phyloP scores from a whole-genome alignment of 331 rosid species.

The Dryas integrifolia region DNA sequence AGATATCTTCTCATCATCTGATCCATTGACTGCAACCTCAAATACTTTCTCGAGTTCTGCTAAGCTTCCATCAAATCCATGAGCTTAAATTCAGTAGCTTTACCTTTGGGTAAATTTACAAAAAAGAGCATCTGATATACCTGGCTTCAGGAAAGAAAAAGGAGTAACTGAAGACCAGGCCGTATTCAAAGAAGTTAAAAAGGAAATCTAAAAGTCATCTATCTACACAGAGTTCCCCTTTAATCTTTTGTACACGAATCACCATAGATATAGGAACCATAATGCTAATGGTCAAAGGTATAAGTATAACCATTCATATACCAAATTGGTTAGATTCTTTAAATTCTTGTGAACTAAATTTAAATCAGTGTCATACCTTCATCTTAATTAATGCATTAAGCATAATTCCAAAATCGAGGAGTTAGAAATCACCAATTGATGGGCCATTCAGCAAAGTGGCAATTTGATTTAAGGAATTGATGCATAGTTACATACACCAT shows the following conservation, averaged over 20 bases:
- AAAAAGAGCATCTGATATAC: constrained; percentile 91
- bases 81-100: constrained; percentile 97
- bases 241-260: constrained; percentile 2
- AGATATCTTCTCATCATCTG: constrained; percentile 85
- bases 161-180: constrained; percentile 85
- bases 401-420: not conserved
- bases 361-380: not conserved
- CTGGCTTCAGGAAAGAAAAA: constrained; percentile 87
- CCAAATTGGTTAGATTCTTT: not conserved
- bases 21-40: constrained; percentile 79
- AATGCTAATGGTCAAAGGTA: constrained; percentile 22
- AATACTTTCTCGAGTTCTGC: constrained; percentile 94
- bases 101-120: constrained; percentile 77
- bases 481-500: too few relatives aligned
- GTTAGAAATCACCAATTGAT: not conserved
- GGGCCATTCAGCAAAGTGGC: not conserved
- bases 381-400: not conserved
- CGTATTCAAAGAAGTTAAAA: constrained; percentile 27
- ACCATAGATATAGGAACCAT: constrained; percentile 10
- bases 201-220: constrained; percentile 36
- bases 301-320: not conserved
- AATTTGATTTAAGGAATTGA: not conserved
- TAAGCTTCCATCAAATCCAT: constrained; percentile 99
- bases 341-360: not conserved
- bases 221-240: constrained; percentile 24